Evolutionary conservation across 1,284 basidiomycete species (phyloP).

Genomic region (Ustilago nuda): DNA sequence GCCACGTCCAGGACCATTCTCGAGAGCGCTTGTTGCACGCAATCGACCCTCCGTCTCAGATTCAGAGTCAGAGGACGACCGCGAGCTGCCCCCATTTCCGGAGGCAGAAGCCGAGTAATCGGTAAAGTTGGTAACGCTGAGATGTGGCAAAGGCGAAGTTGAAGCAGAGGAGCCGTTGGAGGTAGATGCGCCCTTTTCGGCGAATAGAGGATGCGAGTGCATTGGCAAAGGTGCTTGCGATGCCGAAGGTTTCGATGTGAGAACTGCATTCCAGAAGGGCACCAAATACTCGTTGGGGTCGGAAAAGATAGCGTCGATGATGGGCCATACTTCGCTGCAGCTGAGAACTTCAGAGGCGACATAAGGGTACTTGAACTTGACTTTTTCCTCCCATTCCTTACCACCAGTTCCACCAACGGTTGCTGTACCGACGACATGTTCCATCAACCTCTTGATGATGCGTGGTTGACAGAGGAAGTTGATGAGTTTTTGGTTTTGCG

Average conservation of each 20-base stretch:
- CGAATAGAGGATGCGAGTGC: constrained; percentile 66
- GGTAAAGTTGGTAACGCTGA: constrained; percentile 46
- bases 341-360: constrained; percentile 95
- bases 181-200: constrained; percentile 33
- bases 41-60: constrained; percentile 30
- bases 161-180: constrained; percentile 32
- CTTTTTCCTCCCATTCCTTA: constrained; percentile 66
- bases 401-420: constrained; percentile 77
- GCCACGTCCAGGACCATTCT: constrained; percentile 71
- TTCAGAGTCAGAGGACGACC: constrained; percentile 34
- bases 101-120: constrained; percentile 29
- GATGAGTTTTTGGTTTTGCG: constrained; percentile 87
- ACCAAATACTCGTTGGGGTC: constrained; percentile 74
- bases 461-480: constrained; percentile 85
- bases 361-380: constrained; percentile 79
- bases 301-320: constrained; percentile 87
- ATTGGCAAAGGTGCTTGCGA: constrained; percentile 61
- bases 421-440: constrained; percentile 86
- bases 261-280: constrained; percentile 89
- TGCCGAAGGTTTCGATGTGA: constrained; percentile 76
- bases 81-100: constrained; percentile 24
- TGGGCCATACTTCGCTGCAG: constrained; percentile 88
- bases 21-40: constrained; percentile 54
- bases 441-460: constrained; percentile 81
- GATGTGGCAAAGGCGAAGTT: constrained; percentile 41